Percentiles rank a stretch among this genome's conserved stretches.
Conservation (phyloP, 2,329 filamentous ascomycete genomes). For the Colletotrichum sublineola region DNA sequence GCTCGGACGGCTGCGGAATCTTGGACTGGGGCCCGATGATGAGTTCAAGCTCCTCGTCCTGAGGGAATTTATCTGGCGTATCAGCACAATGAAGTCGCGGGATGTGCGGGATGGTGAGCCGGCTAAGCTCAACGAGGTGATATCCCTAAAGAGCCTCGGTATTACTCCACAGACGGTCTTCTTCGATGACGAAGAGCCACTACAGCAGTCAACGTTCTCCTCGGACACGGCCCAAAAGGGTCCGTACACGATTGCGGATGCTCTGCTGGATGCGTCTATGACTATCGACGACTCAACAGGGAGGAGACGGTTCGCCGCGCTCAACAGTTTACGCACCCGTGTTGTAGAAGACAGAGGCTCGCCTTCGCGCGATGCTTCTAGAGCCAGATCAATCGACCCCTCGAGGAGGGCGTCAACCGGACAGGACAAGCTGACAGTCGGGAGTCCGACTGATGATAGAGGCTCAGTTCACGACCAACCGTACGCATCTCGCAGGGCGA, state of each 20-base stretch:
- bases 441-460: slow-evolving; percentile 51
- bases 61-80: slow-evolving; percentile 90
- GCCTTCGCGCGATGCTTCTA: slow-evolving; percentile 47
- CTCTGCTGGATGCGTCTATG: slow-evolving; percentile 90
- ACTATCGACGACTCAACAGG: slow-evolving; percentile 80
- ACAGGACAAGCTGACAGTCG: slow-evolving; percentile 45
- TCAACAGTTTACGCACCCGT: slow-evolving; percentile 55
- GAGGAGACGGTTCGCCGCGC: slow-evolving; percentile 64
- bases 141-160: slow-evolving; percentile 80
- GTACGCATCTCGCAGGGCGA: slow-evolving; percentile 58
- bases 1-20: slow-evolving; percentile 85
- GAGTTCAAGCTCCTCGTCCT: slow-evolving; percentile 90
- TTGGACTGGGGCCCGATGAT: slow-evolving; percentile 85
- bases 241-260: slow-evolving; percentile 88
- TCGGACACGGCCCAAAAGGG: slow-evolving; percentile 55
- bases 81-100: slow-evolving; percentile 78
- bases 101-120: slow-evolving; percentile 56
- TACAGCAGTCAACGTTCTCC: slow-evolving; percentile 56
- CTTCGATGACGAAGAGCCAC: slow-evolving; percentile 86
- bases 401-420: slow-evolving; percentile 53
- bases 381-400: slow-evolving; percentile 54
- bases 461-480: slow-evolving; percentile 56
- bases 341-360: slow-evolving; percentile 45
- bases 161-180: slow-evolving; percentile 91
- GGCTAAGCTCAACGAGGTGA: slow-evolving; percentile 74